Evolutionary conservation across 352 stramenopile genomes (phyloP).

Genomic region (Elongisporangium prolatum): DNA sequence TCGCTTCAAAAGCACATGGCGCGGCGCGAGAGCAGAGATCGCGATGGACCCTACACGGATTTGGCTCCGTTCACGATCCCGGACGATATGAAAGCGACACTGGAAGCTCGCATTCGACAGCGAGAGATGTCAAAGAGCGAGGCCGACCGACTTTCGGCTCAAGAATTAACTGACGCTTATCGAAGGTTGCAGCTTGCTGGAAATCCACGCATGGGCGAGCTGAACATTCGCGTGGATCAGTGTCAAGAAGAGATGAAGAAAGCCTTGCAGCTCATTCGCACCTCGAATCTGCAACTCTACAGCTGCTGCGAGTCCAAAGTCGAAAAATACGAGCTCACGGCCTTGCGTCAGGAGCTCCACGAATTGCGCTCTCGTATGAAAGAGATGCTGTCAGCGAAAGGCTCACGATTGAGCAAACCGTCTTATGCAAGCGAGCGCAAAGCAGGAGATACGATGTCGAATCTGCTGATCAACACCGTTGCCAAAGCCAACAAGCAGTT

Average conservation of each 20-base stretch:
- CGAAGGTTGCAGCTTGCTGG: conserved; percentile 48
- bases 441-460: neutral
- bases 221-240: conserved; percentile 53
- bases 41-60: conserved; percentile 47
- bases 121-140: conserved; percentile 47
- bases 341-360: conserved; percentile 49
- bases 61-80: conserved; percentile 71
- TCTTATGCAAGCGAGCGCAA: neutral
- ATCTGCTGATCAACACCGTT: conserved; percentile 1
- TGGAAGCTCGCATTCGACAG: conserved; percentile 62
- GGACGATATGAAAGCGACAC: conserved; percentile 74
- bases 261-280: conserved; percentile 59
- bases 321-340: conserved; percentile 40
- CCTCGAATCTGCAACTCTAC: conserved; percentile 63
- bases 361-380: conserved; percentile 31
- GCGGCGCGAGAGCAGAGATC: conserved; percentile 13
- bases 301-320: conserved; percentile 61
- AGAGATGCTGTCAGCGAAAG: neutral
- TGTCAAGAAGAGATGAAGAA: conserved; percentile 66
- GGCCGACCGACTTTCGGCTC: conserved; percentile 29
- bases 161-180: conserved; percentile 59
- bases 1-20: conserved; percentile 46
- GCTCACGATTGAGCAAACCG: neutral
- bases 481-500: neutral
- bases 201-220: conserved; percentile 54